These are phyloP conservation scores for Sonneratia caseolaris DNA, from an alignment of 345 rosid genomes.

Conservation along the genomic window DNA sequence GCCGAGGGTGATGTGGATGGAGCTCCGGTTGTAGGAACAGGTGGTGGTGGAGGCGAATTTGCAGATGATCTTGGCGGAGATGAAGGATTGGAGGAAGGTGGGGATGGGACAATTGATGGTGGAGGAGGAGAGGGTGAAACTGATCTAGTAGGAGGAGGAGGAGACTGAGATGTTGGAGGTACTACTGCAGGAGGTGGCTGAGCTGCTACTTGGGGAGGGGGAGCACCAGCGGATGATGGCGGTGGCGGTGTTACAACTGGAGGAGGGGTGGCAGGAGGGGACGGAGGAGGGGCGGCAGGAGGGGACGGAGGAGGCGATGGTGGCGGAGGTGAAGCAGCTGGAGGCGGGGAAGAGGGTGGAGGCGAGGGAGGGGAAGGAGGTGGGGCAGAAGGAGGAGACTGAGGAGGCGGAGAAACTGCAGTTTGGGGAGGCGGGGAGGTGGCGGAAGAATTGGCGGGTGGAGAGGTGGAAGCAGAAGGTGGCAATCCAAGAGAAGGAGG, in stretches of 20 bases:
- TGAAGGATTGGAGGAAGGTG: constrained; percentile 38
- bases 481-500: constrained; percentile 11
- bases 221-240: constrained; percentile 17
- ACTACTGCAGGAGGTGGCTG: constrained; percentile 32
- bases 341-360: constrained; percentile 25
- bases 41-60: constrained; percentile 26
- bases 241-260: constrained; percentile 17
- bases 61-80: constrained; percentile 33
- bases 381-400: constrained; percentile 30
- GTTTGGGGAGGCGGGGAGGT: constrained; percentile 27
- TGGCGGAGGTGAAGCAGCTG: constrained; percentile 30
- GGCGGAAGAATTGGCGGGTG: constrained; percentile 26
- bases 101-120: constrained; percentile 17
- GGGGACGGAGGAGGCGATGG: constrained; percentile 30
- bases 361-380: constrained; percentile 27
- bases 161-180: constrained; percentile 32
- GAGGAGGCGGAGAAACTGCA: constrained; percentile 40
- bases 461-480: constrained; percentile 15
- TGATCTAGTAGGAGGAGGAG: constrained; percentile 28
- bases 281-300: constrained; percentile 16
- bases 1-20: constrained; percentile 38
- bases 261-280: constrained; percentile 12
- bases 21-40: constrained; percentile 24
- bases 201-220: constrained; percentile 19
- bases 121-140: constrained; percentile 34